Evolutionary conservation across 805 yeast species (phyloP).

Genomic region (Myxozyma lipomycoides): DNA sequence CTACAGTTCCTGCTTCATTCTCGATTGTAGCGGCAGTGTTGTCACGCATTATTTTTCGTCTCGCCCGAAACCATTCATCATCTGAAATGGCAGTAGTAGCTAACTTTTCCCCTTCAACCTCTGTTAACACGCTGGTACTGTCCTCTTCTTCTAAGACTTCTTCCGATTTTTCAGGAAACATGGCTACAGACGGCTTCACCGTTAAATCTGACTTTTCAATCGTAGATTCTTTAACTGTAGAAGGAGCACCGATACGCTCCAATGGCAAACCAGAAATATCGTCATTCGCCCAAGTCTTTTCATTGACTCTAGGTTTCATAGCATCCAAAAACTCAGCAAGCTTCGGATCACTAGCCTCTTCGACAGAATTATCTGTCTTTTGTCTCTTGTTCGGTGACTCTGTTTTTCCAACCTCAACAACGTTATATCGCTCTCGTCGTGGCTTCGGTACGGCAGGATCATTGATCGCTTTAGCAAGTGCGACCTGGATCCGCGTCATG

Average conservation of each 20-base stretch:
- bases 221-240: not conserved
- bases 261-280: slow-evolving; percentile 26
- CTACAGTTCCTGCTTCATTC: not conserved
- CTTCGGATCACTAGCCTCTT: slow-evolving; percentile 51
- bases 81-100: slow-evolving; percentile 26
- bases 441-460: slow-evolving; percentile 16
- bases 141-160: slow-evolving; percentile 4
- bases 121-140: slow-evolving; percentile 32
- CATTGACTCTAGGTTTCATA: slow-evolving; percentile 69
- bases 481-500: slow-evolving; percentile 74
- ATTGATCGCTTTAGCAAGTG: slow-evolving; percentile 64
- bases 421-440: not conserved
- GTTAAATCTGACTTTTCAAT: not conserved
- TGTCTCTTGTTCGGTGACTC: slow-evolving; percentile 2
- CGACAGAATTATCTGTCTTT: slow-evolving; percentile 20
- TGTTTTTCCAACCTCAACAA: not conserved
- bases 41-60: slow-evolving; percentile 25
- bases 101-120: slow-evolving; percentile 31
- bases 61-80: slow-evolving; percentile 28
- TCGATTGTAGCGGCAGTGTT: not conserved
- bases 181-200: slow-evolving; percentile 28
- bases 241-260: slow-evolving; percentile 3
- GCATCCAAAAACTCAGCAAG: slow-evolving; percentile 77
- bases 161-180: not conserved
- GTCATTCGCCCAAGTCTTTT: slow-evolving; percentile 73